phyloP scores from a whole-genome alignment of 495 filamentous ascomycete genomes.

The Hypoxylon trugodes region DNA sequence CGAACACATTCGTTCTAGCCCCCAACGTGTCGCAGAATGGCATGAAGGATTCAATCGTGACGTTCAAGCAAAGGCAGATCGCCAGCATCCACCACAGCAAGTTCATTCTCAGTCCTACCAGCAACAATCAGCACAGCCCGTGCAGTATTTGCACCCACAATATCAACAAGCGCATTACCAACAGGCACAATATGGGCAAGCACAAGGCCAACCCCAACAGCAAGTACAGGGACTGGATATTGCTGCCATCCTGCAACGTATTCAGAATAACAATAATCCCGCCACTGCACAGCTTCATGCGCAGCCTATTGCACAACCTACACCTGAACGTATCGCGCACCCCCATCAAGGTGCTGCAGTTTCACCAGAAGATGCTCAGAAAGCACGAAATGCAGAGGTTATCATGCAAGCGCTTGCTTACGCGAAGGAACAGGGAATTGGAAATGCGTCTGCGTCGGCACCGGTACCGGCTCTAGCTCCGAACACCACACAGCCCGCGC shows the following conservation, averaged over 20 bases:
- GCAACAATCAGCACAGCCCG: no score
- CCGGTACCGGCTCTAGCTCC: background rate
- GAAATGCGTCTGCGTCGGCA: no score
- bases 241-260: slow-evolving; percentile 36
- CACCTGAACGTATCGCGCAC: slow-evolving; percentile 7
- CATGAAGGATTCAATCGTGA: slow-evolving; percentile 44
- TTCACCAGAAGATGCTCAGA: no score
- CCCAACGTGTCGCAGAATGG: slow-evolving; percentile 42
- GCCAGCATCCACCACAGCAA: slow-evolving; percentile 20
- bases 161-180: slow-evolving; percentile 18
- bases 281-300: background rate
- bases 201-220: slow-evolving; percentile 18
- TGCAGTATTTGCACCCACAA: slow-evolving; percentile 24
- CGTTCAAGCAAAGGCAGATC: slow-evolving; percentile 6
- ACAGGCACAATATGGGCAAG: background rate
- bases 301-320: slow-evolving; percentile 10
- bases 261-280: no score
- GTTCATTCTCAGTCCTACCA: slow-evolving; percentile 46
- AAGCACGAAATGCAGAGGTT: no score
- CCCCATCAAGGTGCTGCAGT: background rate
- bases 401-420: no score
- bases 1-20: slow-evolving; percentile 36
- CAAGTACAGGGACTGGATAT: slow-evolving; percentile 32
- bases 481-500: background rate
- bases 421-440: no score